Evolutionary conservation across 352 stramenopile genomes (phyloP), one percentile per base, ranked within the genome.

Genomic region (Phytophthora cajani): DNA sequence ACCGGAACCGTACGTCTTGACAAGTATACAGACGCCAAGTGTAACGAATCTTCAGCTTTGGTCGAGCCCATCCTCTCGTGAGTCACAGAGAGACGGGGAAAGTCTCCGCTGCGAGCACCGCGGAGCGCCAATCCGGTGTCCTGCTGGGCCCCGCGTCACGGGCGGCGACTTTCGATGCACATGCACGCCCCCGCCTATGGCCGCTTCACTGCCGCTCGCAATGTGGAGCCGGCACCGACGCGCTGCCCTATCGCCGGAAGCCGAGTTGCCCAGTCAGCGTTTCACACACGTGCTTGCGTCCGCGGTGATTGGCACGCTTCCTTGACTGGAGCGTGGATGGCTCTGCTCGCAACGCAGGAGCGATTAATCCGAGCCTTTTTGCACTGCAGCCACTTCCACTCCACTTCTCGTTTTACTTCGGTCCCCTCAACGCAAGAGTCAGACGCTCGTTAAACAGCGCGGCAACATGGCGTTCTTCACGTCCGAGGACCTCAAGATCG

Each of bases 401-500:
- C 32, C 69, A 72, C 54, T 71, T 73, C 27, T 72, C 54, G 47
- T 77, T 69, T 70, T 71, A 49, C 68, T 67, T 40, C 55, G 53
- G 56, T 60, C 60, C 33, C 27, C 53, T 50, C 21, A 64, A 58
- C 57, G 9, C 61, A 68, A 74, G 61, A 71, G 55, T 67, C 67
- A 71, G 62, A 71, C 68, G 42, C 50, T 10, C 49, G 63, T 69
- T 63, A 58, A 69, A 72, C 55, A 71, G 23, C 30, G 38, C 61
- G n/a, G 33, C 53, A 67, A n/a, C 5, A 84, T 88, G 77, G 62
- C 79, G 63, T 82, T 77, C 56, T 86, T 90, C 65, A 90, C 79
- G 17, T 59, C 67, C n/a, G 83, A 91, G 49, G 82, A 90, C 62
- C 56, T 83, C 53, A 91, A 91, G 61, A 88, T 85, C 58, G 71